Evolutionary conservation across 495 filamentous ascomycete genomes (phyloP).

Genomic region (Hypoxylon rickii): DNA sequence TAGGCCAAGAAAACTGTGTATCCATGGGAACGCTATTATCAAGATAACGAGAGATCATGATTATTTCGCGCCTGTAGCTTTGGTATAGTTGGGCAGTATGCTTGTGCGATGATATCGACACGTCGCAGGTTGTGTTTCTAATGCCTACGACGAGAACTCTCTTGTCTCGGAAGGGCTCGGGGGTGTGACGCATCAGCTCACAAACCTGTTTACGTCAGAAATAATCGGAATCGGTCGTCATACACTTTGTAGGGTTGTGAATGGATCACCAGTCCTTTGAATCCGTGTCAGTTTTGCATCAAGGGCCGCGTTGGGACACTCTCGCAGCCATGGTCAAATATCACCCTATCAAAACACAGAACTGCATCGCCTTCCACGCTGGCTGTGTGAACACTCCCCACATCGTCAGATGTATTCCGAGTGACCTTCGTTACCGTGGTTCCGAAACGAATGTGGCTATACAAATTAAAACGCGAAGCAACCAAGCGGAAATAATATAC

Average conservation of each 20-base stretch:
- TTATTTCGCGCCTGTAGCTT: constrained; percentile 21
- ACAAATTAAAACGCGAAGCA: constrained; percentile 15
- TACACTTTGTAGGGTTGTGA: constrained; percentile 43
- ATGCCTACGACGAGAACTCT: constrained; percentile 23
- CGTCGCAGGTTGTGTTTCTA: constrained; percentile 24
- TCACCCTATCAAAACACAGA: constrained; percentile 21
- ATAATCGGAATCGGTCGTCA: background rate
- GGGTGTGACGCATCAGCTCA: constrained; percentile 47
- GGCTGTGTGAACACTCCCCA: constrained; percentile 18
- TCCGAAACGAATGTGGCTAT: constrained; percentile 5
- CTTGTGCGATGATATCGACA: constrained; percentile 9
- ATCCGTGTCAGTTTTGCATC: constrained; percentile 64
- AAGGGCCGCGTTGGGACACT: constrained; percentile 44
- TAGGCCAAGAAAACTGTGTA: constrained; percentile 16
- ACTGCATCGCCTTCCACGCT: background rate
- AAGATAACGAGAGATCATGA: constrained; percentile 16
- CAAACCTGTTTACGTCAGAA: background rate
- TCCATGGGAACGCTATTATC: constrained; percentile 20
- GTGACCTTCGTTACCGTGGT: constrained; percentile 14
- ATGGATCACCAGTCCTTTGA: constrained; percentile 70
- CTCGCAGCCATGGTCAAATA: constrained; percentile 18
- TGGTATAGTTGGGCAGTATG: constrained; percentile 20
- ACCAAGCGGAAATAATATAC: constrained; percentile 20
- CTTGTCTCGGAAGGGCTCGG: constrained; percentile 19
- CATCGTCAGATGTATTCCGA: constrained; percentile 6